A percentile compares a stretch with the other conserved stretches of the same genome.
phyloP scores from a whole-genome alignment of 2,329 filamentous ascomycete genomes.

The Ophioceras dolichostomum region DNA sequence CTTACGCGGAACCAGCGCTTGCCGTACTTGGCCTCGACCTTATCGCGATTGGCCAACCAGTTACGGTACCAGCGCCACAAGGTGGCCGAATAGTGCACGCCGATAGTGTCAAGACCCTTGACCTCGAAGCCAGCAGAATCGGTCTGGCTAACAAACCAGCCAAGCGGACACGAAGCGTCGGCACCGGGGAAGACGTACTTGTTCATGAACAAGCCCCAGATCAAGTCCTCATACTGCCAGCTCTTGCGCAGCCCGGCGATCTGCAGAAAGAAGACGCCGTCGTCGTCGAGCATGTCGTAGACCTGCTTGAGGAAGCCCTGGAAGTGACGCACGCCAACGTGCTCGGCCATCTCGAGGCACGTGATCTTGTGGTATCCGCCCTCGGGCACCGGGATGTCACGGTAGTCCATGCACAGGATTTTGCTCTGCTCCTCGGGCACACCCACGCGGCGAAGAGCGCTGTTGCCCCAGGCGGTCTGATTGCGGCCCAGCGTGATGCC shows the following conservation, averaged over 20 bases:
- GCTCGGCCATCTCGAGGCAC: constrained; percentile 96
- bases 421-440: constrained; percentile 80
- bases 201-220: constrained; percentile 99
- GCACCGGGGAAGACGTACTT: constrained; percentile 98
- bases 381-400: constrained; percentile 73
- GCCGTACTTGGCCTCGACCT: constrained; percentile 91
- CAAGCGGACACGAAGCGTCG: constrained; percentile 86
- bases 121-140: constrained; percentile 84
- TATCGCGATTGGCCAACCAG: constrained; percentile 89
- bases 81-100: constrained; percentile 93
- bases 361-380: constrained; percentile 93
- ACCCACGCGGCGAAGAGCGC: constrained; percentile 68
- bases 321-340: constrained; percentile 91
- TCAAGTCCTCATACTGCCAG: constrained; percentile 97
- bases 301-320: constrained; percentile 71
- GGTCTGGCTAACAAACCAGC: constrained; percentile 72
- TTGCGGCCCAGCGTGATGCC: constrained; percentile 93
- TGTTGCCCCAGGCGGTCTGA: constrained; percentile 95
- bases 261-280: constrained; percentile 92
- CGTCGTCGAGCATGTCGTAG: constrained; percentile 90
- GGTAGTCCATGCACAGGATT: constrained; percentile 94
- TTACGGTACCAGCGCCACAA: constrained; percentile 98
- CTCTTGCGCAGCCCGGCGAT: constrained; percentile 85
- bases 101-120: constrained; percentile 83
- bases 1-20: constrained; percentile 87